phyloP scores from a whole-genome alignment of 2,329 filamentous ascomycete species.

The Penicillium sp. region DNA sequence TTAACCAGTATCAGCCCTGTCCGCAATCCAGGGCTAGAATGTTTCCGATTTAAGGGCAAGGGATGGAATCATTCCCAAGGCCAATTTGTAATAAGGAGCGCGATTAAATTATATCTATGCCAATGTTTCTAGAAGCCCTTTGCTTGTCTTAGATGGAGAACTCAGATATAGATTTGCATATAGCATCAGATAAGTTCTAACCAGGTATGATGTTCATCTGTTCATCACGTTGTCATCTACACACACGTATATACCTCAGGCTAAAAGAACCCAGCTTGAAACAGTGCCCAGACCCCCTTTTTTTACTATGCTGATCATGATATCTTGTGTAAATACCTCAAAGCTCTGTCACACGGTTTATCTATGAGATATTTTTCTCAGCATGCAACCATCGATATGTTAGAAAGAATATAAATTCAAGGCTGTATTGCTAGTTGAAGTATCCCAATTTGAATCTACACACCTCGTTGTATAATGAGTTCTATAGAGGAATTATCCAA shows the following conservation, averaged over 20 bases:
- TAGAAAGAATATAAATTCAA: not conserved
- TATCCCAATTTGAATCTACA: not conserved
- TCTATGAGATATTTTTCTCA: constrained; percentile 1
- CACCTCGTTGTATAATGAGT: not conserved
- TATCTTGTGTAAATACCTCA: constrained; percentile 4
- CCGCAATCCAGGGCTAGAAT: constrained; percentile 2
- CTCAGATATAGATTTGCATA: not conserved
- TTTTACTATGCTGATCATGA: constrained; percentile 1
- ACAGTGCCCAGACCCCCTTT: not conserved
- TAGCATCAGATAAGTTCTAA: not conserved
- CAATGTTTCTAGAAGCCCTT: constrained; percentile 12
- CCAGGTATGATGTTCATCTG: not conserved
- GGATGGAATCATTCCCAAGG: not conserved
- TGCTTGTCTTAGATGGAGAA: not conserved
- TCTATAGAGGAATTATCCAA: not conserved
- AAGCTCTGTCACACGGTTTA: not conserved
- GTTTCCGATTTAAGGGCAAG: not conserved
- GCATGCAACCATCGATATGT: not conserved
- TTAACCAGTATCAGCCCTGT: not conserved
- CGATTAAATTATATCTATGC: not conserved
- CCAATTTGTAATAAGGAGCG: not conserved
- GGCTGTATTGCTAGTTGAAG: not conserved
- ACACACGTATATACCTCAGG: not conserved
- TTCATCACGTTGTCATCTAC: not conserved
- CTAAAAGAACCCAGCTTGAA: no score